Evolutionary conservation across 1,139 yeast genomes (phyloP).

Genomic region (Hansenula sp.): DNA sequence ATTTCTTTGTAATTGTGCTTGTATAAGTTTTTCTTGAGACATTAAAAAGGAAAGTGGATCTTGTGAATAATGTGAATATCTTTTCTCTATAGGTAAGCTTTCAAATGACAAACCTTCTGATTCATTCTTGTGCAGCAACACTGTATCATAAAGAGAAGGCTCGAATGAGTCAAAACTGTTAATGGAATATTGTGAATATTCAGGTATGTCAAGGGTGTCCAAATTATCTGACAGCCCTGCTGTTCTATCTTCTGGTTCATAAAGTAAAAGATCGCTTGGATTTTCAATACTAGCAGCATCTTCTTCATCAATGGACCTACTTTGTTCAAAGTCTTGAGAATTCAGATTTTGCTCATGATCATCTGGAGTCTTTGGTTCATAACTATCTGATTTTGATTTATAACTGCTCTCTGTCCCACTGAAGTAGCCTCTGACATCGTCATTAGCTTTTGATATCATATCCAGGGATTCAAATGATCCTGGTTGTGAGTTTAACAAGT

Average conservation of each 20-base stretch:
- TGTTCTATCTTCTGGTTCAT: background rate
- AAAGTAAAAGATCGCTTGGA: background rate
- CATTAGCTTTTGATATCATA: background rate
- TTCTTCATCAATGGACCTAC: background rate
- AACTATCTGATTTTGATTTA: slow-evolving; percentile 5
- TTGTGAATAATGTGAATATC: background rate
- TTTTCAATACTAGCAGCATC: background rate
- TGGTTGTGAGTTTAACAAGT: background rate
- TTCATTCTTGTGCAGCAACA: background rate
- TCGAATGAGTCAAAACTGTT: too few species aligned
- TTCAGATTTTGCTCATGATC: background rate
- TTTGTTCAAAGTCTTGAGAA: background rate
- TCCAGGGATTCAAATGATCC: background rate
- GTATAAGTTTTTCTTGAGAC: slow-evolving; percentile 14
- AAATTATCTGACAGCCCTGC: background rate
- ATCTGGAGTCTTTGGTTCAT: slow-evolving; percentile 12
- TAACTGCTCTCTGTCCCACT: slow-evolving; percentile 3
- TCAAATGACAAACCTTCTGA: background rate
- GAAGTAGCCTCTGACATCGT: too few species aligned
- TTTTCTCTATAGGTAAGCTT: background rate
- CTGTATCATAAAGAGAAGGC: too few species aligned
- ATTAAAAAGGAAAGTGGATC: slow-evolving; percentile 17
- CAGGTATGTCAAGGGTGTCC: background rate
- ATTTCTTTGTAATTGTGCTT: slow-evolving; percentile 12
- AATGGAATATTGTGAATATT: background rate